Evolutionary conservation across 441 rosid species (phyloP).

Genomic region (Syzygium malaccense): DNA sequence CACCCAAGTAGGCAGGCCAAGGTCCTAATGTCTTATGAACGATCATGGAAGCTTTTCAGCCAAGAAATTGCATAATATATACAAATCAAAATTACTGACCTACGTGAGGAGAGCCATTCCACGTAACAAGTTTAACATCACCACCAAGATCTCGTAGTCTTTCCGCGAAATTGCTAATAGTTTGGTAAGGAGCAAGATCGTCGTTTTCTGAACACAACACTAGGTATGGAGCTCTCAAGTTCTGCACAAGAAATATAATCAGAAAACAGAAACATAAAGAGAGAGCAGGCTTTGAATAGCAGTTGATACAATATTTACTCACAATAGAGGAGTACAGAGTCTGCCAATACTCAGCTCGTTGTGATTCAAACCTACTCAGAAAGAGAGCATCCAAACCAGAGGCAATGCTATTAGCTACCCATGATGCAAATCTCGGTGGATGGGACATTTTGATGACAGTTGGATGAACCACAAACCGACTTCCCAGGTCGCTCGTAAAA

Average conservation of each 20-base stretch:
- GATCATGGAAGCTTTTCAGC: neutral
- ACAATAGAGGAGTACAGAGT: conserved; percentile 82
- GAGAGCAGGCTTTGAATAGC: neutral
- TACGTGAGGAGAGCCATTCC: conserved; percentile 85
- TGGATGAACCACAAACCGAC: conserved; percentile 65
- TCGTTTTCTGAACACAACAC: conserved; percentile 73
- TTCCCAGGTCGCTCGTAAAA: conserved; percentile 82
- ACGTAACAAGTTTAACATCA: conserved; percentile 67
- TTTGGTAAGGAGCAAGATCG: conserved; percentile 72
- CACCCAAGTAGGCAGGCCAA: neutral
- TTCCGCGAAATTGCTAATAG: conserved; percentile 58
- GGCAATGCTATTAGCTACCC: conserved; percentile 71
- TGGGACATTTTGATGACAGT: conserved; percentile 52
- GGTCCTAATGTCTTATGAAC: neutral
- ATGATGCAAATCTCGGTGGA: conserved; percentile 60
- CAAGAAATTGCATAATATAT: neutral
- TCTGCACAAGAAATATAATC: conserved; percentile 30
- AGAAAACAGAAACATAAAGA: neutral
- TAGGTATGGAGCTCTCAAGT: conserved; percentile 72
- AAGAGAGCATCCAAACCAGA: conserved; percentile 77
- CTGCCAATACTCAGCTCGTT: conserved; percentile 94
- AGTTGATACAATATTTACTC: conserved; percentile 19
- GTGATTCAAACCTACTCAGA: conserved; percentile 77
- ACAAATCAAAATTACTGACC: conserved; percentile 35
- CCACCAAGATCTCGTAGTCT: conserved; percentile 71